Evolutionary conservation across 1,284 basidiomycete species (phyloP).

Genomic region (Pyrrhoderma lamaoense): DNA sequence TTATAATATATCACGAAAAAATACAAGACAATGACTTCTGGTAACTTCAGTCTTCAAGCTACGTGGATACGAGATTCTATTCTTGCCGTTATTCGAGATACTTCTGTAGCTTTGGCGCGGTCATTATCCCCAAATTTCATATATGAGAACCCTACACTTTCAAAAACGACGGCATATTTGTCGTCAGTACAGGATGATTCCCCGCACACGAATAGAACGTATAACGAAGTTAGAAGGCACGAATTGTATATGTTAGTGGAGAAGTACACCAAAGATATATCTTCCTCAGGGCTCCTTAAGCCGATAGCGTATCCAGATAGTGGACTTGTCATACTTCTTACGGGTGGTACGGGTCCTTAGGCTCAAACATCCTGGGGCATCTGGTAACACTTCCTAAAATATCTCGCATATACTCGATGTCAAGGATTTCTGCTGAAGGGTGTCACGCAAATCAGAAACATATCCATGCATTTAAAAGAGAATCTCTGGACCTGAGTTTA

Average conservation of each 20-base stretch:
- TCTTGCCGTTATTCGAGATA: slow-evolving; percentile 25
- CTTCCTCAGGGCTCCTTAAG: slow-evolving; percentile 6
- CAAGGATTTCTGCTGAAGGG: slow-evolving; percentile 23
- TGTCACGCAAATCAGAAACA: slow-evolving; percentile 24
- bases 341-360: slow-evolving; percentile 33
- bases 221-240: neutral
- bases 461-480: slow-evolving; percentile 22
- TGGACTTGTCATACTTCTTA: slow-evolving; percentile 25
- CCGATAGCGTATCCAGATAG: neutral
- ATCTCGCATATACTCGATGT: slow-evolving; percentile 28
- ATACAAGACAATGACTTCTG: neutral
- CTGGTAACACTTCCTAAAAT: slow-evolving; percentile 23
- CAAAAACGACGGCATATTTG: slow-evolving; percentile 24
- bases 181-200: slow-evolving; percentile 9
- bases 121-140: slow-evolving; percentile 28
- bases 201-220: too few relatives aligned
- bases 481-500: slow-evolving; percentile 19
- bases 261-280: slow-evolving; percentile 19
- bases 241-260: slow-evolving; percentile 20
- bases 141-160: slow-evolving; percentile 31
- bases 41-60: slow-evolving; percentile 34
- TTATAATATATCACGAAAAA: neutral
- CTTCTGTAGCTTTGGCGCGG: slow-evolving; percentile 5
- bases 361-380: slow-evolving; percentile 27
- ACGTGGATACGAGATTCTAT: slow-evolving; percentile 37